Conservation (phyloP, 116 monocot species). For the Iris pallida region DNA sequence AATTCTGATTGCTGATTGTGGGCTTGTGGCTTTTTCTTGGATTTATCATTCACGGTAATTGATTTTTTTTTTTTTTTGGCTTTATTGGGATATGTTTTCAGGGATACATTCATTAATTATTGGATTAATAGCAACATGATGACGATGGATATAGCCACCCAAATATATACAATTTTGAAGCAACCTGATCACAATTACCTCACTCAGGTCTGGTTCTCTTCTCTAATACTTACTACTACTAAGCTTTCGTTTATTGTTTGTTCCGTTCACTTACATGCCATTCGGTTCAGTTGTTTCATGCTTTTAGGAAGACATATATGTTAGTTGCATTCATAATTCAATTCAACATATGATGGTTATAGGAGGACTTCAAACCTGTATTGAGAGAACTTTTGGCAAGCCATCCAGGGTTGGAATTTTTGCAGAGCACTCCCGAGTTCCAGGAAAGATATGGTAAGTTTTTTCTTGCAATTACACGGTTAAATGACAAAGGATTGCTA, state of each 20-base stretch:
- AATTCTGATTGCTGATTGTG: too few relatives aligned
- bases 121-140: constrained; percentile 90
- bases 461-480: not conserved
- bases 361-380: constrained; percentile 84
- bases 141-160: constrained; percentile 72
- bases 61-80: too few relatives aligned
- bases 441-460: constrained; percentile 81
- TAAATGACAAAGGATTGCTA: not conserved
- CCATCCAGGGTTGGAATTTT: constrained; percentile 76
- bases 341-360: not conserved
- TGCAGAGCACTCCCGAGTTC: constrained; percentile 73
- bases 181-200: constrained; percentile 69
- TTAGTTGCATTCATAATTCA: constrained; percentile 5
- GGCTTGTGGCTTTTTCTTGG: too few relatives aligned
- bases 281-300: not conserved
- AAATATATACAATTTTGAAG: constrained; percentile 77
- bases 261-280: not conserved
- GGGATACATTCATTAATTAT: constrained; percentile 82
- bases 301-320: not conserved
- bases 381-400: constrained; percentile 65
- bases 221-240: not conserved
- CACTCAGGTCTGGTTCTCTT: constrained; percentile 45
- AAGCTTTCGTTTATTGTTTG: not conserved
- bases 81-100: constrained; percentile 25
- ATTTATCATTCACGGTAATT: too few relatives aligned